Percentiles rank a stretch among this genome's conserved stretches.
Conservation (phyloP, 2,329 filamentous ascomycete genomes). For the Talaromyces islandicus region DNA sequence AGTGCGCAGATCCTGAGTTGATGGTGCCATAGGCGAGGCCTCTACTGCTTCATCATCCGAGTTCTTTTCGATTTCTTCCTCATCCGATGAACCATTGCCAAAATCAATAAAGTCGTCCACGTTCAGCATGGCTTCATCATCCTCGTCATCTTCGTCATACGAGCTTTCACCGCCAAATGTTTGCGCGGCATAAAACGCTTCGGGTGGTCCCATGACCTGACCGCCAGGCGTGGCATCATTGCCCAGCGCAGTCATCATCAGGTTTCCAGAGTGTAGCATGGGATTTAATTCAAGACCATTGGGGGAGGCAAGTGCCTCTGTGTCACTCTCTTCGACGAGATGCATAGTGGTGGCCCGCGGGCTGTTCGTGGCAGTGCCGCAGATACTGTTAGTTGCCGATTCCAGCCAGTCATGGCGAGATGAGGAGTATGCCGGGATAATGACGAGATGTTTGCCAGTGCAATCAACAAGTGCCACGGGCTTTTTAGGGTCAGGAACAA, state of each 20-base stretch:
- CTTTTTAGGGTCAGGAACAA: slow-evolving; percentile 43
- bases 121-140: slow-evolving; percentile 55
- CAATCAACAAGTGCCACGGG: slow-evolving; percentile 43
- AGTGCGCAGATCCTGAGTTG: slow-evolving; percentile 25
- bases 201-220: slow-evolving; percentile 65
- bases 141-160: slow-evolving; percentile 58
- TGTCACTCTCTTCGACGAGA: slow-evolving; percentile 40
- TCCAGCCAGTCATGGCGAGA: slow-evolving; percentile 42
- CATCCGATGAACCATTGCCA: slow-evolving; percentile 53
- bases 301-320: slow-evolving; percentile 35
- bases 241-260: slow-evolving; percentile 71
- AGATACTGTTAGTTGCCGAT: slow-evolving; percentile 35
- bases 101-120: slow-evolving; percentile 70
- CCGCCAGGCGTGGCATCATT: slow-evolving; percentile 46
- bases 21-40: slow-evolving; percentile 41
- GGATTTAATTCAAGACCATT: slow-evolving; percentile 40
- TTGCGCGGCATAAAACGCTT: slow-evolving; percentile 68
- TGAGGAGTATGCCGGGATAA: slow-evolving; percentile 42
- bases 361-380: slow-evolving; percentile 38
- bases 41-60: slow-evolving; percentile 35
- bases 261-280: slow-evolving; percentile 60
- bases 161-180: slow-evolving; percentile 53
- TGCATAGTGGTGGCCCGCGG: slow-evolving; percentile 34
- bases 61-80: slow-evolving; percentile 53
- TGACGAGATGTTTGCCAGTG: slow-evolving; percentile 43